Conservation (phyloP, 2,329 filamentous ascomycete species). For the Aspergillus sergii region DNA sequence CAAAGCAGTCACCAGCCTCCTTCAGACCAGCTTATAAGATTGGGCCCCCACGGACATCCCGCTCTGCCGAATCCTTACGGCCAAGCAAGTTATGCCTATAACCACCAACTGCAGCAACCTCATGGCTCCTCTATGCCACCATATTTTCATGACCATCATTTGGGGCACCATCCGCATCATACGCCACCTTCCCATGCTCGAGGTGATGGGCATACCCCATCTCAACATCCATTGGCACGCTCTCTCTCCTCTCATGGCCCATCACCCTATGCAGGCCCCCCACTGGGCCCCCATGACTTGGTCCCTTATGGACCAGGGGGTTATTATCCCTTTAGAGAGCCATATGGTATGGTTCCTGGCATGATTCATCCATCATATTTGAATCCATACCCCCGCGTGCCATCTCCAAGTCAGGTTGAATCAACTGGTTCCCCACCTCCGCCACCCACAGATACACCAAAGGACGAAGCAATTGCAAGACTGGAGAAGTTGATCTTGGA, state of each 20-base stretch:
- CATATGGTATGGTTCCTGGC: slow-evolving; percentile 36
- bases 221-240: slow-evolving; percentile 34
- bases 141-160: slow-evolving; percentile 33
- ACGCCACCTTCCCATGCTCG: slow-evolving; percentile 26
- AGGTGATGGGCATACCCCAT: slow-evolving; percentile 33
- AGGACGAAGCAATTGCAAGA: slow-evolving; percentile 61
- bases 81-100: slow-evolving; percentile 32
- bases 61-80: slow-evolving; percentile 30
- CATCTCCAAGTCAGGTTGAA: slow-evolving; percentile 35
- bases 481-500: slow-evolving; percentile 61
- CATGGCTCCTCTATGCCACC: slow-evolving; percentile 30
- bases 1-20: slow-evolving; percentile 28
- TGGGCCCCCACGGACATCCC: slow-evolving; percentile 29
- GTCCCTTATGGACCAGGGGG: slow-evolving; percentile 38
- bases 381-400: slow-evolving; percentile 37
- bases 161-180: slow-evolving; percentile 29
- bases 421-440: slow-evolving; percentile 31
- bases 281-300: slow-evolving; percentile 40
- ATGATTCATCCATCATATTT: slow-evolving; percentile 41
- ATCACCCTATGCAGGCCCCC: slow-evolving; percentile 32
- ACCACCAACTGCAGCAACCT: slow-evolving; percentile 28
- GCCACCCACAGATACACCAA: slow-evolving; percentile 52
- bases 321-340: slow-evolving; percentile 40
- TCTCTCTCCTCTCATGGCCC: slow-evolving; percentile 29
- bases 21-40: slow-evolving; percentile 38